A percentile compares a stretch with the other conserved stretches of the same genome.
Conservation (phyloP, 1,139 yeast genomes). For the Diutina scorzettiae region DNA sequence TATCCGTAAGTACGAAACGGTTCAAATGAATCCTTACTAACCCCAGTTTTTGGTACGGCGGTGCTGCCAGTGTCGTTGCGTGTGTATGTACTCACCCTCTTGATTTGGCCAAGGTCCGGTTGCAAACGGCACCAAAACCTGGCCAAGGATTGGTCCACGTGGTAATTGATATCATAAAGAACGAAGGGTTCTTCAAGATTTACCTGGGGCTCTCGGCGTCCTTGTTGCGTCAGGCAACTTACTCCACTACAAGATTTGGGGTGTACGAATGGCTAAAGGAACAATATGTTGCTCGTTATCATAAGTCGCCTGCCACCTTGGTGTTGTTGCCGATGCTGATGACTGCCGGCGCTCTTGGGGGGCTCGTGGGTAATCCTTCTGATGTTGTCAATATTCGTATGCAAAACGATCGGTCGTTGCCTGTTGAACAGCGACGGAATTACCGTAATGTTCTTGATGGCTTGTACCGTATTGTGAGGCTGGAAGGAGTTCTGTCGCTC, state of each 20-base stretch:
- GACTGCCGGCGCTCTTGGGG: conserved; percentile 77
- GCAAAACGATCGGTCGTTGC: conserved; percentile 78
- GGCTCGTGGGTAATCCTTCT: conserved; percentile 77
- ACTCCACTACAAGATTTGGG: conserved; percentile 79
- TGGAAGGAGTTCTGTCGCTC: conserved; percentile 51
- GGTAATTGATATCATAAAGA: conserved; percentile 43
- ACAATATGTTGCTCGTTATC: conserved; percentile 18
- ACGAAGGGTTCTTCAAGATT: conserved; percentile 58
- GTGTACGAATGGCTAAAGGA: conserved; percentile 69
- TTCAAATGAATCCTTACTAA: conserved; percentile 5
- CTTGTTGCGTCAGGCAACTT: conserved; percentile 74
- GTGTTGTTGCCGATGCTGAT: conserved; percentile 64
- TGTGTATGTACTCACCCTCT: conserved; percentile 60
- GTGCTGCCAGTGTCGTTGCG: conserved; percentile 59
- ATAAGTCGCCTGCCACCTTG: conserved; percentile 23
- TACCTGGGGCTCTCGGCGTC: conserved; percentile 80
- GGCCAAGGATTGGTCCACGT: conserved; percentile 52
- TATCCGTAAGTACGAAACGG: conserved; percentile 1
- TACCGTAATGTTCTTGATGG: conserved; percentile 78
- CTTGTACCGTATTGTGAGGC: conserved; percentile 40
- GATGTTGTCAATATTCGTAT: conserved; percentile 82
- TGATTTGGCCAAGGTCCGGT: conserved; percentile 74
- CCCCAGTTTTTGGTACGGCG: conserved; percentile 36
- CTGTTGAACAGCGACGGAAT: conserved; percentile 54
- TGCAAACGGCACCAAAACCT: conserved; percentile 60